Conservation (phyloP, 2,329 filamentous ascomycete species). For the Parastagonospora nodorum region DNA sequence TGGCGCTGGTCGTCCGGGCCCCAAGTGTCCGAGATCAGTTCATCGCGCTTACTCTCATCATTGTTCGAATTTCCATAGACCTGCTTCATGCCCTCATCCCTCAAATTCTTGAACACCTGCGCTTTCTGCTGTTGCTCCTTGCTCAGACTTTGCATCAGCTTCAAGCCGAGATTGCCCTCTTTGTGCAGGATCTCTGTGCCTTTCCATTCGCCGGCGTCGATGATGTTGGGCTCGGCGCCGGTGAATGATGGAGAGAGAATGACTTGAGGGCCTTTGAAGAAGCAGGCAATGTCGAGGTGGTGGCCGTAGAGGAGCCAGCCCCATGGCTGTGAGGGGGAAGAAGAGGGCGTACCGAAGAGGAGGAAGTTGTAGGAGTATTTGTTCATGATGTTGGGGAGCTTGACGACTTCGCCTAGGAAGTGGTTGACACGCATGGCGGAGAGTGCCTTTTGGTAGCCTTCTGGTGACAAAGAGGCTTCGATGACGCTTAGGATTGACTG, state of each 20-base stretch:
- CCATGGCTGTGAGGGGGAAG: constrained; percentile 61
- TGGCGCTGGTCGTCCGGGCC: constrained; percentile 82
- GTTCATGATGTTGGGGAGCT: constrained; percentile 68
- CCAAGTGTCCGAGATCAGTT: constrained; percentile 65
- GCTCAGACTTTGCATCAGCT: constrained; percentile 69
- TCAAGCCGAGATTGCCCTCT: constrained; percentile 68
- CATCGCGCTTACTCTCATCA: constrained; percentile 36
- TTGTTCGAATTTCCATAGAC: constrained; percentile 36
- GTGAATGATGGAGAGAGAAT: constrained; percentile 77
- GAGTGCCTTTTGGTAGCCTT: constrained; percentile 73
- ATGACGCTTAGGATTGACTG: constrained; percentile 61
- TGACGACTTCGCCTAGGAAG: constrained; percentile 72
- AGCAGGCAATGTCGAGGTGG: constrained; percentile 74
- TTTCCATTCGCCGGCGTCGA: constrained; percentile 66
- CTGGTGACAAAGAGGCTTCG: constrained; percentile 64
- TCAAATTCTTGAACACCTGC: constrained; percentile 63
- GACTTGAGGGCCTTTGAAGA: constrained; percentile 69
- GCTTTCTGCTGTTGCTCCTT: constrained; percentile 55
- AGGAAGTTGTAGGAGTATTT: constrained; percentile 78
- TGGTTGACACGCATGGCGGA: constrained; percentile 75
- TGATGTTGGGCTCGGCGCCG: constrained; percentile 77
- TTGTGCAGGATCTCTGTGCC: constrained; percentile 69
- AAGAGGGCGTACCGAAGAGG: constrained; percentile 68
- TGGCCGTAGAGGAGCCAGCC: constrained; percentile 79
- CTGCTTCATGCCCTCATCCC: constrained; percentile 68